These are phyloP conservation scores for Syzygium syzygioides DNA, from an alignment of 441 rosid species.

Conservation along the genomic window DNA sequence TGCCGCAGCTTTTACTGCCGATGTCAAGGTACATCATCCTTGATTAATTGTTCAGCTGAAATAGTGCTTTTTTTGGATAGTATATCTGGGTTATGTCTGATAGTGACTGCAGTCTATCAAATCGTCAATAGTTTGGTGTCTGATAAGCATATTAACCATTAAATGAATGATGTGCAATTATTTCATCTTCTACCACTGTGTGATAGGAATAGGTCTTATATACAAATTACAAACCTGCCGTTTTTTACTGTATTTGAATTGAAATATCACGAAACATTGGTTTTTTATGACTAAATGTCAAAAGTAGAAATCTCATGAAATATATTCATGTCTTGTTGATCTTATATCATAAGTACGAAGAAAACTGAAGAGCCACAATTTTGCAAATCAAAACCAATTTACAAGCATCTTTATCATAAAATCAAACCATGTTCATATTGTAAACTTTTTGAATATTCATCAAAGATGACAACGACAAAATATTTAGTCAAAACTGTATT, in stretches of 20 bases:
- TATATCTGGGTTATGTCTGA: neutral
- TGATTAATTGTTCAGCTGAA: neutral
- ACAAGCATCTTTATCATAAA: neutral
- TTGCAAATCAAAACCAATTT: neutral
- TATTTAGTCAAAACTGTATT: neutral
- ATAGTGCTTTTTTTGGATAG: neutral
- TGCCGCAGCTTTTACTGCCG: conserved; percentile 99
- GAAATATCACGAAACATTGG: neutral
- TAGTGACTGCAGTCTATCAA: neutral
- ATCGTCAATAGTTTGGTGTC: neutral
- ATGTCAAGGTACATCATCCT: conserved; percentile 73
- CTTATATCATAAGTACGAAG: neutral
- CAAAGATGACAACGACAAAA: neutral
- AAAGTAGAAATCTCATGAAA: neutral
- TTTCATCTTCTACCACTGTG: neutral
- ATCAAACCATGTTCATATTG: neutral
- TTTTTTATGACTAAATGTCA: neutral
- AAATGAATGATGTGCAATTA: neutral
- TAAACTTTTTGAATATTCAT: neutral
- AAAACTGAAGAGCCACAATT: neutral
- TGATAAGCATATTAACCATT: neutral
- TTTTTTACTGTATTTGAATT: neutral
- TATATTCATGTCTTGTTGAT: neutral
- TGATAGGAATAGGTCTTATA: neutral
- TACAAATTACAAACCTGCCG: neutral